A percentile compares a stretch with the other conserved stretches of the same genome.
Conservation (phyloP, 768 basidiomycete genomes). For the Leccinum fibrillosum region DNA sequence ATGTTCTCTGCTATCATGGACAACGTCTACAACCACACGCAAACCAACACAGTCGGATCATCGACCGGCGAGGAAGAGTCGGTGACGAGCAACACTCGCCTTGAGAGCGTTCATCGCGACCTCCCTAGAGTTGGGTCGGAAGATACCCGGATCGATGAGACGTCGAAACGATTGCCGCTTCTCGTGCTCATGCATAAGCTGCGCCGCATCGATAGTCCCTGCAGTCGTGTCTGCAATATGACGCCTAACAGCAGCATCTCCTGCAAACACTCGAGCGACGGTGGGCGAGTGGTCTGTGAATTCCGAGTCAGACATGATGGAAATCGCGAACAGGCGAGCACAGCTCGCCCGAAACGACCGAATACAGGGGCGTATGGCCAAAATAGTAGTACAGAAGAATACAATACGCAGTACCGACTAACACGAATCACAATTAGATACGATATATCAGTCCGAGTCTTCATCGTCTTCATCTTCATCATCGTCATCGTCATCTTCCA, state of each 20-base stretch:
- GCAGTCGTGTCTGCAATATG: constrained; percentile 28
- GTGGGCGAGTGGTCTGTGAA: constrained; percentile 1
- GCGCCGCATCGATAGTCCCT: constrained; percentile 3
- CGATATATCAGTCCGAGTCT: constrained; percentile 16
- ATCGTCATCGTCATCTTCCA: constrained; percentile 15
- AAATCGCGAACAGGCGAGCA: background rate
- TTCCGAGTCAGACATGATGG: constrained; percentile 10
- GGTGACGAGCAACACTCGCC: constrained; percentile 33
- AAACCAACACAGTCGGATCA: background rate
- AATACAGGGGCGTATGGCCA: constrained; percentile 18
- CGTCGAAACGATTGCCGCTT: constrained; percentile 70
- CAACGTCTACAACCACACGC: constrained; percentile 42
- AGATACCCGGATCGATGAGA: constrained; percentile 75
- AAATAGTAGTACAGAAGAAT: background rate
- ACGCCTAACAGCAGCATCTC: background rate
- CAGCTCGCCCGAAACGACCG: background rate
- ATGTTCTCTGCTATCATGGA: constrained; percentile 71
- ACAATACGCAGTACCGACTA: background rate
- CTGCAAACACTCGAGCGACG: constrained; percentile 23
- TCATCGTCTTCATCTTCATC: background rate
- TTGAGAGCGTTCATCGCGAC: constrained; percentile 60
- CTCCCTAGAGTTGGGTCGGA: constrained; percentile 63
- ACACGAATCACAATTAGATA: background rate
- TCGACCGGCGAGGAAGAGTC: background rate
- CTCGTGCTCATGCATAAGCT: constrained; percentile 50